These are phyloP conservation scores for Dendrothele bispora DNA, from an alignment of 768 basidiomycete genomes.

Conservation along the genomic window DNA sequence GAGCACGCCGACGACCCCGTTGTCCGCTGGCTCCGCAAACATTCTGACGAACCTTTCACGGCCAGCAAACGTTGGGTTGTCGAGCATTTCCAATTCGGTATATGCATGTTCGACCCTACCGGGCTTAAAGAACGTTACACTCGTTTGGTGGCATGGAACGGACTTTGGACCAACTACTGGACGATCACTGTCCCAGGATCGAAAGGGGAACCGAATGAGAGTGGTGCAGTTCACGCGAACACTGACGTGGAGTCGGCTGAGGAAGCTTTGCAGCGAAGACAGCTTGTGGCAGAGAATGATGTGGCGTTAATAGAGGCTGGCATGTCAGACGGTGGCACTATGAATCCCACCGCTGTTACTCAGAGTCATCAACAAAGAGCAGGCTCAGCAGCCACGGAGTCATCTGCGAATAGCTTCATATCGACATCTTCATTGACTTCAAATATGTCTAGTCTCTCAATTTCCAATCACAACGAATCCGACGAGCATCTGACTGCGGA, in stretches of 20 bases:
- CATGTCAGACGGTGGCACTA: slow-evolving; percentile 4
- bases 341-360: too few species aligned
- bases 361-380: too few species aligned
- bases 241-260: not conserved
- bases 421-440: slow-evolving; percentile 8
- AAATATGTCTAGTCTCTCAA: too few species aligned
- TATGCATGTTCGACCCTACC: slow-evolving; percentile 56
- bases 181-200: slow-evolving; percentile 40
- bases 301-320: slow-evolving; percentile 21
- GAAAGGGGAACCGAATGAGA: slow-evolving; percentile 3
- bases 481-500: too few species aligned
- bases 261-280: not conserved
- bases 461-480: too few species aligned
- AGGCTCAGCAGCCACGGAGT: too few species aligned
- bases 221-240: slow-evolving; percentile 1
- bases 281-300: slow-evolving; percentile 13
- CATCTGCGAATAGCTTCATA: not conserved
- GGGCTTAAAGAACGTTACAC: slow-evolving; percentile 51
- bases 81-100: slow-evolving; percentile 59
- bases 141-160: slow-evolving; percentile 45
- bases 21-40: slow-evolving; percentile 51
- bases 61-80: slow-evolving; percentile 51
- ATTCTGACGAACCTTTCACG: slow-evolving; percentile 49
- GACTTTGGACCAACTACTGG: slow-evolving; percentile 65
- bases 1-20: slow-evolving; percentile 42